phyloP scores from a whole-genome alignment of 495 filamentous ascomycete species.

The Neurospora tetrasperma region DNA sequence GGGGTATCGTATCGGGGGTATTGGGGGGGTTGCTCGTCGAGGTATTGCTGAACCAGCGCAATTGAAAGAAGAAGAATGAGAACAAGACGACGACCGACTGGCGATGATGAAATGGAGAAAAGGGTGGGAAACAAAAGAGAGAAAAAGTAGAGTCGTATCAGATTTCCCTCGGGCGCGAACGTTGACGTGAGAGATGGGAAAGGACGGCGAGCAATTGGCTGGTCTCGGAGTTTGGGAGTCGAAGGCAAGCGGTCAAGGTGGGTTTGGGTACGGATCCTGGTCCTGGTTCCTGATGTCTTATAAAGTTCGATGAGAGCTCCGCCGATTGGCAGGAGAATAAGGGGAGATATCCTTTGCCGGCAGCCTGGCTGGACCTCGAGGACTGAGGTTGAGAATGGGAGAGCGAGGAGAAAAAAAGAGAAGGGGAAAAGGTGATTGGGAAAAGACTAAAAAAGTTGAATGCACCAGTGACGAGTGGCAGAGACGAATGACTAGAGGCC shows the following conservation, averaged over 20 bases:
- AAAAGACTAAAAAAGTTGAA: background rate
- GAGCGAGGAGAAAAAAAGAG: conserved; percentile 5
- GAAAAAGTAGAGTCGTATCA: background rate
- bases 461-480: background rate
- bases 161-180: background rate
- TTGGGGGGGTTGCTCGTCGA: background rate
- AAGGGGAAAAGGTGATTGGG: conserved; percentile 8
- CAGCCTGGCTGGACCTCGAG: background rate
- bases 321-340: background rate
- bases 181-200: background rate
- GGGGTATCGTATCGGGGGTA: background rate
- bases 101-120: background rate
- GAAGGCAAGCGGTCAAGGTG: background rate
- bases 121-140: background rate
- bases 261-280: background rate
- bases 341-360: background rate
- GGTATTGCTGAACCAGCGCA: background rate
- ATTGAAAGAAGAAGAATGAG: background rate
- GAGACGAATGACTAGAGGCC: background rate
- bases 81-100: background rate
- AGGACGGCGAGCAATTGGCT: background rate
- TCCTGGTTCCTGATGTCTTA: background rate
- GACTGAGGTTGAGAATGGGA: background rate
- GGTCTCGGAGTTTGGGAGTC: background rate
- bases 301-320: background rate